Evolutionary conservation across 2,329 filamentous ascomycete genomes (phyloP).

Genomic region (Alternaria arbusti): DNA sequence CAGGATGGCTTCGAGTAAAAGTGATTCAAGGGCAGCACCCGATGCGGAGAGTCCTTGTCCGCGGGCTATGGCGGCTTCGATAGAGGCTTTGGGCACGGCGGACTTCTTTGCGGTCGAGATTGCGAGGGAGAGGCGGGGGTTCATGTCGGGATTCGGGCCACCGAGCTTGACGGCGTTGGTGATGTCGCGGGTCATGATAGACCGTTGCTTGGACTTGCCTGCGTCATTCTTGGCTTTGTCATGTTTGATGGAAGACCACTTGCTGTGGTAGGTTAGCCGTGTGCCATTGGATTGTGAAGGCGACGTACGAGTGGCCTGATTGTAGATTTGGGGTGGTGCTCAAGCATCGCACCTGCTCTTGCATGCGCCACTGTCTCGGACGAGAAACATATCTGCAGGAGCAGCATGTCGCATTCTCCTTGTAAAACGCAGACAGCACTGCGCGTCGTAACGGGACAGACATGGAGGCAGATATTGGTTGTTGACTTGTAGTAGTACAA

Average conservation of each 20-base stretch:
- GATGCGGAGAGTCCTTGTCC: slow-evolving; percentile 82
- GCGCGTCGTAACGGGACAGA: slow-evolving; percentile 30
- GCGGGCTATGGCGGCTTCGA: slow-evolving; percentile 84
- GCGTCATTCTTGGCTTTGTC: slow-evolving; percentile 88
- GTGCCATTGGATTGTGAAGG: not conserved
- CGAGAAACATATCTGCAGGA: slow-evolving; percentile 22
- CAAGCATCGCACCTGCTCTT: slow-evolving; percentile 34
- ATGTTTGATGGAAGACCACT: slow-evolving; percentile 96
- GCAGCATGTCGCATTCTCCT: slow-evolving; percentile 22
- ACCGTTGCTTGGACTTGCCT: slow-evolving; percentile 76
- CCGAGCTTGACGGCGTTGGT: slow-evolving; percentile 76
- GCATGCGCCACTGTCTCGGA: slow-evolving; percentile 12
- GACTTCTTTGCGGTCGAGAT: slow-evolving; percentile 82
- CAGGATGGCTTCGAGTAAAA: slow-evolving; percentile 82
- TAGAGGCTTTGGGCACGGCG: slow-evolving; percentile 81
- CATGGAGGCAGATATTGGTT: slow-evolving; percentile 21
- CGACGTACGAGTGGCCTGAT: slow-evolving; percentile 46
- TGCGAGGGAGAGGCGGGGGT: slow-evolving; percentile 75
- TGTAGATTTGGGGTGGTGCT: slow-evolving; percentile 33
- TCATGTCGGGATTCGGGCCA: slow-evolving; percentile 74
- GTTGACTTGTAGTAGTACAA: slow-evolving; percentile 7
- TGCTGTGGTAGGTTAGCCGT: slow-evolving; percentile 58
- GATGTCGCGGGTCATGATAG: slow-evolving; percentile 73
- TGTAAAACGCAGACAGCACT: slow-evolving; percentile 14
- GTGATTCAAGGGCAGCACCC: slow-evolving; percentile 76